Percentiles rank a stretch among this genome's conserved stretches.
phyloP scores from a whole-genome alignment of 2,329 filamentous ascomycete species.

The Sporothrix pallida region DNA sequence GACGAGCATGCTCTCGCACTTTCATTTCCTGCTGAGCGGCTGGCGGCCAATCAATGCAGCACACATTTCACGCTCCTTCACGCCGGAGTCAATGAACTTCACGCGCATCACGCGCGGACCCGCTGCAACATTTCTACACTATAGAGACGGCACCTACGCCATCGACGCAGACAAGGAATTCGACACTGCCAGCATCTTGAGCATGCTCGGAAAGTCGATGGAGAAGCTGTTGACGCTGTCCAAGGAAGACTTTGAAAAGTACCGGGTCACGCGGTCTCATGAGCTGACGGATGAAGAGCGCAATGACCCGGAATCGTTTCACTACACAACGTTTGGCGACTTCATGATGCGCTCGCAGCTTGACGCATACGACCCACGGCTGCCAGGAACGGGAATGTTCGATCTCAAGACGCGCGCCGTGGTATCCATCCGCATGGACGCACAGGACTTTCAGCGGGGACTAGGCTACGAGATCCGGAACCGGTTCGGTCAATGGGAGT shows the following conservation, averaged over 20 bases:
- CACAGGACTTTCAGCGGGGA: constrained; percentile 71
- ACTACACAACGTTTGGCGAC: constrained; percentile 85
- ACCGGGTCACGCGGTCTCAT: constrained; percentile 71
- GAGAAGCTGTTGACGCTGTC: constrained; percentile 90
- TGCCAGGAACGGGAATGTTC: constrained; percentile 92
- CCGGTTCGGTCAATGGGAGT: constrained; percentile 80
- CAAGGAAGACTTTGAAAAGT: constrained; percentile 83
- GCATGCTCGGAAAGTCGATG: constrained; percentile 93
- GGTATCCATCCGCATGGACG: constrained; percentile 88
- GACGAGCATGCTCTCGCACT: constrained; percentile 85
- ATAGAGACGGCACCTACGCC: constrained; percentile 84
- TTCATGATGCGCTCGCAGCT: constrained; percentile 95
- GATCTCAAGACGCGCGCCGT: constrained; percentile 96
- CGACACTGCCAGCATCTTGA: constrained; percentile 82
- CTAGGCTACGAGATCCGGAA: constrained; percentile 84
- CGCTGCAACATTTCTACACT: constrained; percentile 79
- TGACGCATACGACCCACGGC: constrained; percentile 82
- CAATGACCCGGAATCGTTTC: constrained; percentile 76
- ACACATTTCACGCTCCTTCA: constrained; percentile 71
- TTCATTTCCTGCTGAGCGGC: constrained; percentile 86
- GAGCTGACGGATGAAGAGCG: constrained; percentile 74
- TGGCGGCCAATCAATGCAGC: constrained; percentile 76
- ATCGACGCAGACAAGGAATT: constrained; percentile 96
- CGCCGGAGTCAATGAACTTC: constrained; percentile 66
- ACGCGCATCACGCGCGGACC: constrained; percentile 76